Evolutionary conservation across 2,329 filamentous ascomycete species (phyloP), one percentile per base, ranked within the genome.

Genomic region (Colletotrichum incanum): DNA sequence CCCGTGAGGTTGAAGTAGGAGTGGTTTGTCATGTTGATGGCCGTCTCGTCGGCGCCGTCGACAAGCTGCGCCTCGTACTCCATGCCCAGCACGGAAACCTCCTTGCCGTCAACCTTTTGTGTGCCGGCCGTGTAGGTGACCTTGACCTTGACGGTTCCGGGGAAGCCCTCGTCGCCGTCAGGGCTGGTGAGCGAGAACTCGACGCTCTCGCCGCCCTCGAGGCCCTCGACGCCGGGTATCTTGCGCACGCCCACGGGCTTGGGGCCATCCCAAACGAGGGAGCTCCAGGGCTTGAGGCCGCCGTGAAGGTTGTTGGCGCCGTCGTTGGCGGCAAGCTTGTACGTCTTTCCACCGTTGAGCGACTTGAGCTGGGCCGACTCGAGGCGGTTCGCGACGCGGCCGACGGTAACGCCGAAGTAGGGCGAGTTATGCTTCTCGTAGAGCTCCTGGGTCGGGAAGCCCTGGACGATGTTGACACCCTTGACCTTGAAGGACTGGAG

Each of bases 21-120:
- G 86, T 99, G 96, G 85, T 98, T 99, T 61, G 96, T 98, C 84
- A 98, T 89, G 83, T 95, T 97, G 80, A 98, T 90, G 52, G 92
- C 92, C 0, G 96, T 98, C 87, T 98, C 96, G n/a, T 95, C 91
- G 16, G 92, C 92, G 61, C 93, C 92, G 47, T 67, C 73, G 3
- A 94, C 87, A 58, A 98, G 87, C 81, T 94, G 91, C 26, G 93
- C 95, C 86, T 98, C 93, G 80, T 97, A 98, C 82, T 98, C 96
- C 61, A 97, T 93, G 68, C 92, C 92, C 69, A 98, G 83, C 26
- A 96, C 90, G 1, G 90, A 91, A 74, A 92, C 91, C 73, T 92
- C 88, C 73, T 88, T 89, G 23, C 89, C 90, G 6, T 87, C 84
- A 16, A 88, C 84, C 62, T 88, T 83, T 79, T 94, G 91, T 73